These are phyloP conservation scores for Acer campestre DNA, from an alignment of 345 rosid genomes.

Conservation along the genomic window DNA sequence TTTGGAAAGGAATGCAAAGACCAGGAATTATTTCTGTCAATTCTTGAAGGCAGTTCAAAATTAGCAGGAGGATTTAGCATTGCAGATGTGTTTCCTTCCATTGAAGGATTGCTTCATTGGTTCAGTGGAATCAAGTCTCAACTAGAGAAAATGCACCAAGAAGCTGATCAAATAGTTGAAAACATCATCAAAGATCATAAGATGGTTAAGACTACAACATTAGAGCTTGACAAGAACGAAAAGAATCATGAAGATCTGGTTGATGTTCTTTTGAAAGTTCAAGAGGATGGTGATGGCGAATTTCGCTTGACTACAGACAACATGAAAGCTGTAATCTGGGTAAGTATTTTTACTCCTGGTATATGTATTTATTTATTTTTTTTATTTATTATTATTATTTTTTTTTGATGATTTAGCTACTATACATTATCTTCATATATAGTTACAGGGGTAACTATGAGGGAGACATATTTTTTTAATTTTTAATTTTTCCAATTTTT, in stretches of 20 bases:
- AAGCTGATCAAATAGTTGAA: constrained; percentile 18
- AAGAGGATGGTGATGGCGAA: background rate
- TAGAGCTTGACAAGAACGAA: background rate
- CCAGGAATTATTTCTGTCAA: background rate
- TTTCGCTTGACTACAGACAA: constrained; percentile 18
- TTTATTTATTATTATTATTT: too few relatives aligned
- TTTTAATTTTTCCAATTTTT: background rate
- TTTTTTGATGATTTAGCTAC: too few relatives aligned
- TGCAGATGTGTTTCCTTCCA: constrained; percentile 34
- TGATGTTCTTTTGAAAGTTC: constrained; percentile 27
- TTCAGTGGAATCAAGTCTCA: constrained; percentile 14
- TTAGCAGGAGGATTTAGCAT: constrained; percentile 3
- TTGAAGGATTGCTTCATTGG: constrained; percentile 10
- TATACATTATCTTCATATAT: too few relatives aligned
- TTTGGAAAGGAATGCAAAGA: constrained; percentile 7
- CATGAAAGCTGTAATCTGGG: constrained; percentile 39
- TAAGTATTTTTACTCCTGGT: background rate
- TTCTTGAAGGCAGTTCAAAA: background rate
- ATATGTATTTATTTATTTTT: too few relatives aligned
- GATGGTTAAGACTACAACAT: background rate
- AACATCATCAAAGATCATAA: constrained; percentile 20
- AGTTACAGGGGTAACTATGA: too few relatives aligned
- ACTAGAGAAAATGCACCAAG: constrained; percentile 16
- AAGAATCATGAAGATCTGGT: constrained; percentile 20
- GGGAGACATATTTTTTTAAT: too few relatives aligned